Base-by-base conservation (phyloP, 2,329 filamentous ascomycete species). In the Pseudogymnoascus sp. region DNA sequence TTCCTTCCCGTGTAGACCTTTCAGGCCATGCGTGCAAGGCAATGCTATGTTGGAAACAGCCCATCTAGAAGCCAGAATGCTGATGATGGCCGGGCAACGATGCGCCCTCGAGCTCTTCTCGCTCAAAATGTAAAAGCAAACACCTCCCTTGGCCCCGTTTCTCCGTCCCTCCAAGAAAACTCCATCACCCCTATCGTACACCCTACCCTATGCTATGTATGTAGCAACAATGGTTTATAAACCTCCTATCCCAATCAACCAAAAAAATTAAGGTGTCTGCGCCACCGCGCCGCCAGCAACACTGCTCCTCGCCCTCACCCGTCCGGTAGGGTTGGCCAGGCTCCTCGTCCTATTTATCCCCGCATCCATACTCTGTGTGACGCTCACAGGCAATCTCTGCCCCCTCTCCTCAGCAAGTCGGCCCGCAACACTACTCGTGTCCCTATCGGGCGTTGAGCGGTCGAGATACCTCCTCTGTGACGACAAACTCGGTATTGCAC, bases 391-490 rank as follows among this genome's bases (percentile, higher is more conserved):
- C 37, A 78, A 76, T 16, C 80, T 74, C 63, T 77, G 77, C 1
- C 71, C 67, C 16, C 76, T 71, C 20, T 79, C 76, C 37, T 78
- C 78, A 3, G 68, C 68, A 9, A 71, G 61, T 63, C 70, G 76
- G 18, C 77, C 76, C 11, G 69, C 67, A 9, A 72, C 64, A 34
- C 65, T 71, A 64, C 67, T 74, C 38, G 66, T 67, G 11, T 78
- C 77, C 16, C 76, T 74, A 22, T 79, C 76, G 35, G 73, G 72
- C 11, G 72, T 72, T 2, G 74, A 67, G 57, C 79, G 72, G 30
- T 83, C 81, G 18, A 81, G 68, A 62, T 81, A 83, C 35, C 79
- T 77, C 32, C 81, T 76, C 14, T 69, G 70, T 3, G 68, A 65
- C 1, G 72, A 63, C 2, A 73, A 69, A 5, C 76, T 71, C 1